Evolutionary conservation across 768 basidiomycete species (phyloP).

Genomic region (Pulveroboletus ravenelii): DNA sequence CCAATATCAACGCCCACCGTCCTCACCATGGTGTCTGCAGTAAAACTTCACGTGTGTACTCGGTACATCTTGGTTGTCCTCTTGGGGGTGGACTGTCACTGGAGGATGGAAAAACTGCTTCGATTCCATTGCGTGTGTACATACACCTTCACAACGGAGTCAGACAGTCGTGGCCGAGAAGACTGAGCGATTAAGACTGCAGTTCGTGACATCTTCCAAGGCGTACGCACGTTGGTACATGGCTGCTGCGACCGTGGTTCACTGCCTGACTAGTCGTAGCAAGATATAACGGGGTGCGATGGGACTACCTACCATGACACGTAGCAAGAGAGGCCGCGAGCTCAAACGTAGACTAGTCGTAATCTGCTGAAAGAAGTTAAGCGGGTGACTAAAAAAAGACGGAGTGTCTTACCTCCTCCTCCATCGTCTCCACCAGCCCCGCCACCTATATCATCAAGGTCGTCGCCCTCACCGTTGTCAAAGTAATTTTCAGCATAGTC

Average conservation of each 20-base stretch:
- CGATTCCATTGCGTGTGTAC: no score
- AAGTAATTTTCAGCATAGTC: slow-evolving; percentile 91
- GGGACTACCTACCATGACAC: slow-evolving; percentile 3
- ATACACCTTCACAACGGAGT: neutral
- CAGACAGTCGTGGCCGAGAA: neutral
- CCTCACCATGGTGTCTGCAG: no score
- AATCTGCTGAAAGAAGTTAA: slow-evolving; percentile 14
- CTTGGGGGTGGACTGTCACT: neutral
- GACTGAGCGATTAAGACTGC: neutral
- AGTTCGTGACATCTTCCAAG: no score
- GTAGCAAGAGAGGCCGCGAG: neutral
- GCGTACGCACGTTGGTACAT: no score
- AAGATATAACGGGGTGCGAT: neutral
- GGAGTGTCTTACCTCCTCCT: slow-evolving; percentile 43
- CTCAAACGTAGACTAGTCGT: slow-evolving; percentile 20
- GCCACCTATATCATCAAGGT: slow-evolving; percentile 71
- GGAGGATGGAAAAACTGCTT: no score
- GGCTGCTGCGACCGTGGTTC: neutral
- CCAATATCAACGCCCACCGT: no score
- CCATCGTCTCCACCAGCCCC: slow-evolving; percentile 63
- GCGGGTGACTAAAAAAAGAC: neutral
- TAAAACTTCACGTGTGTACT: slow-evolving; percentile 24
- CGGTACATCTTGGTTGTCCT: slow-evolving; percentile 5
- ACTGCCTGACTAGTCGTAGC: neutral
- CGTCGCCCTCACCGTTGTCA: slow-evolving; percentile 82